Conservation (phyloP, 495 filamentous ascomycete genomes). For the Penicillium verhagenii region DNA sequence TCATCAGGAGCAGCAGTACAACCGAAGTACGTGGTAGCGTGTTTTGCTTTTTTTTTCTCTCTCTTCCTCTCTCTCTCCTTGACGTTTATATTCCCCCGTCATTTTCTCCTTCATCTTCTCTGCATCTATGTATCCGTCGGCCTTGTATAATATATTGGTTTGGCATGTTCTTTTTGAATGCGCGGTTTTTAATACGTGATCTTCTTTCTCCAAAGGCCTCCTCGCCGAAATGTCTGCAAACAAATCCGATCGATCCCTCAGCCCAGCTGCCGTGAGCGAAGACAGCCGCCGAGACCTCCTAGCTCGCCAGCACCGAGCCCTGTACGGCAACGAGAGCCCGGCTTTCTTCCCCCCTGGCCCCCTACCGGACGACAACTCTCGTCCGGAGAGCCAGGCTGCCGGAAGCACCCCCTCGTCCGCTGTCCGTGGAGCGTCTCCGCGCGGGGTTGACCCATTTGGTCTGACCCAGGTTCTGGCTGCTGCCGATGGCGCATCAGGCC, state of each 20-base stretch:
- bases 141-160: slow-evolving; percentile 52
- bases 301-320: slow-evolving; percentile 85
- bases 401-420: slow-evolving; percentile 55
- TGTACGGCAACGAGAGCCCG: slow-evolving; percentile 77
- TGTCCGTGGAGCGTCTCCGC: slow-evolving; percentile 58
- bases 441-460: slow-evolving; percentile 63
- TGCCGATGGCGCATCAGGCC: slow-evolving; percentile 42
- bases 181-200: slow-evolving; percentile 45
- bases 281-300: slow-evolving; percentile 96
- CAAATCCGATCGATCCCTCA: slow-evolving; percentile 89
- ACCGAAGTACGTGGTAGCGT: slow-evolving; percentile 81
- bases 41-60: slow-evolving; percentile 31
- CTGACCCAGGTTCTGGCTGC: slow-evolving; percentile 42
- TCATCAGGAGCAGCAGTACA: slow-evolving; percentile 99
- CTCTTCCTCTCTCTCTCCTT: slow-evolving; percentile 22
- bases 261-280: slow-evolving; percentile 85
- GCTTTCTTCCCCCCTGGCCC: slow-evolving; percentile 57
- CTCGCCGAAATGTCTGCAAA: slow-evolving; percentile 77
- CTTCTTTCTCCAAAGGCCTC: slow-evolving; percentile 58
- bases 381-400: slow-evolving; percentile 57
- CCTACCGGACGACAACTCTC: slow-evolving; percentile 63
- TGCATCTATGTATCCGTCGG: slow-evolving; percentile 42
- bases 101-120: slow-evolving; percentile 25
- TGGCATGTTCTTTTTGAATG: slow-evolving; percentile 35
- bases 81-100: slow-evolving; percentile 38